These are phyloP conservation scores for Saccharomycopsis guyanensis DNA, from an alignment of 805 yeast genomes.

Conservation along the genomic window DNA sequence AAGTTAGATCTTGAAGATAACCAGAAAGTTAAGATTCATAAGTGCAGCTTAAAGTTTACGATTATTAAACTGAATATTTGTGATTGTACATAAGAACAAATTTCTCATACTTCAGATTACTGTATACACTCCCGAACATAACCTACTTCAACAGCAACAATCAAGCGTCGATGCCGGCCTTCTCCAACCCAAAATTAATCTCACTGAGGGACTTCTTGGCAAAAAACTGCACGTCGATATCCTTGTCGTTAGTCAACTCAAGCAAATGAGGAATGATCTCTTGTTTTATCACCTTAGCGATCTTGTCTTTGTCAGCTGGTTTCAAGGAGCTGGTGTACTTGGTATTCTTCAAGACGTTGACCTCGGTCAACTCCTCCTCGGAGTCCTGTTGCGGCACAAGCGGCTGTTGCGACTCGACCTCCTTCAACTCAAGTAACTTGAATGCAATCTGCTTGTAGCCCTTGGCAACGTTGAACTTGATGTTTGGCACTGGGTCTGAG, in stretches of 20 bases:
- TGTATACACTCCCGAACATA: too few relatives aligned
- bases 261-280: slow-evolving; percentile 61
- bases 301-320: slow-evolving; percentile 19
- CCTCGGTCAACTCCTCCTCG: slow-evolving; percentile 21
- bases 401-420: slow-evolving; percentile 18
- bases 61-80: too few relatives aligned
- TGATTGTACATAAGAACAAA: too few relatives aligned
- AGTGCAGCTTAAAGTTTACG: too few relatives aligned
- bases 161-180: too few relatives aligned
- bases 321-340: slow-evolving; percentile 24
- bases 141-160: too few relatives aligned
- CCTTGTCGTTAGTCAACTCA: slow-evolving; percentile 60
- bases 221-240: slow-evolving; percentile 84
- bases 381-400: too few relatives aligned
- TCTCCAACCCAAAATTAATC: slow-evolving; percentile 23
- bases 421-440: slow-evolving; percentile 26
- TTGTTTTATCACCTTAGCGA: slow-evolving; percentile 34
- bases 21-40: too few relatives aligned
- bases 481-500: slow-evolving; percentile 85
- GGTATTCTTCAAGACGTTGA: slow-evolving; percentile 20
- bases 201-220: slow-evolving; percentile 56
- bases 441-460: slow-evolving; percentile 55
- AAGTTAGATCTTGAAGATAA: too few relatives aligned
- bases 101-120: too few relatives aligned
- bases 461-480: slow-evolving; percentile 91